A percentile compares a stretch with the other conserved stretches of the same genome.
Evolutionary conservation across 306 rosid species (phyloP).

Genomic region (Fragaria nilgerrensis): DNA sequence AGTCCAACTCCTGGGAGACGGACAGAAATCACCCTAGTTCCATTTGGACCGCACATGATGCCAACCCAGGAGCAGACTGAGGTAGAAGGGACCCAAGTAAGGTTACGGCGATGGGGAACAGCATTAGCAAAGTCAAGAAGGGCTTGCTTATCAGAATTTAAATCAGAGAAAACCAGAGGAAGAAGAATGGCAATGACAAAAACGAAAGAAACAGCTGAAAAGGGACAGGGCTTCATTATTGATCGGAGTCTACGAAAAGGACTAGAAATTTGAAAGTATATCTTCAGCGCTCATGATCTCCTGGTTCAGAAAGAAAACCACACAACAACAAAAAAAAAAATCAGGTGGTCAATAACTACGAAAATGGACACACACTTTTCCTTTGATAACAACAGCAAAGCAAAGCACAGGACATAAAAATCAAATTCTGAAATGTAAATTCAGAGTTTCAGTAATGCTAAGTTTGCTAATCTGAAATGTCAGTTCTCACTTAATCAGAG

Average conservation of each 20-base stretch:
- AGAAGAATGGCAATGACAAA: slow-evolving; percentile 40
- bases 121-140: slow-evolving; percentile 63
- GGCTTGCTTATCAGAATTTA: slow-evolving; percentile 66
- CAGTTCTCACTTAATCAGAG: not conserved
- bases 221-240: slow-evolving; percentile 50
- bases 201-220: slow-evolving; percentile 40
- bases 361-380: not conserved
- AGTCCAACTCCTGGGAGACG: slow-evolving; percentile 89
- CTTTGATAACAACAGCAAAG: not conserved
- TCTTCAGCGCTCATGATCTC: slow-evolving; percentile 40
- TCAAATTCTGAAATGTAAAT: not conserved
- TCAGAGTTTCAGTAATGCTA: not conserved
- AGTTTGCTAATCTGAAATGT: not conserved
- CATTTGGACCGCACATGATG: slow-evolving; percentile 43
- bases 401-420: not conserved
- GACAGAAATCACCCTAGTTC: slow-evolving; percentile 48
- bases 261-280: slow-evolving; percentile 25
- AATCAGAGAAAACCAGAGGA: slow-evolving; percentile 54
- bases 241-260: slow-evolving; percentile 25
- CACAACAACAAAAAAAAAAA: slow-evolving; percentile 8
- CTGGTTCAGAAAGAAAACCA: slow-evolving; percentile 47
- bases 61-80: slow-evolving; percentile 73
- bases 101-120: slow-evolving; percentile 64
- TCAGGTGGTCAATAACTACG: slow-evolving; percentile 22
- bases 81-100: slow-evolving; percentile 50